Conservation (phyloP, 2,329 filamentous ascomycete species). For the Cadophora malorum region DNA sequence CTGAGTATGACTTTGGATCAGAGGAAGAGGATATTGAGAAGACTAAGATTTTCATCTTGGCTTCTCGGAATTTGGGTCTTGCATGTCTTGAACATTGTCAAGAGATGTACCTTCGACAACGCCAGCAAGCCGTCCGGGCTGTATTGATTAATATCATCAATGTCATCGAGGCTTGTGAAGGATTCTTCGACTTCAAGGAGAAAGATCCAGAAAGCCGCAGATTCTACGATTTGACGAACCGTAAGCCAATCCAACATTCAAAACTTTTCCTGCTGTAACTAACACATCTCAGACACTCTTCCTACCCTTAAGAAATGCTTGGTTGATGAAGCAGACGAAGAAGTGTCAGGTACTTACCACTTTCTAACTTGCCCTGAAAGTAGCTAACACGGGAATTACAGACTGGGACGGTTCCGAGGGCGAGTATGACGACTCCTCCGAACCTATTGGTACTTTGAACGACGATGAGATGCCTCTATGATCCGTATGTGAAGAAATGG, state of each 20-base stretch:
- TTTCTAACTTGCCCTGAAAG: not conserved
- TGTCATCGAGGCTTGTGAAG: conserved; percentile 38
- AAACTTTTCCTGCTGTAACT: conserved; percentile 23
- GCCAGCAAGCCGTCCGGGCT: conserved; percentile 40
- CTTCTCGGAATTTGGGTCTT: conserved; percentile 39
- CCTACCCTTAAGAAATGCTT: conserved; percentile 41
- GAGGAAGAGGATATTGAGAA: conserved; percentile 31
- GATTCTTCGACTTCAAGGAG: conserved; percentile 38
- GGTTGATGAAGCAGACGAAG: conserved; percentile 48
- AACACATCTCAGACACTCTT: conserved; percentile 38
- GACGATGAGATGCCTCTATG: conserved; percentile 16
- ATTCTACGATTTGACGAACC: conserved; percentile 30
- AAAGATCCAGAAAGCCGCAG: conserved; percentile 26
- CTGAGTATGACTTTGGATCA: conserved; percentile 28
- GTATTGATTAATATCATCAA: conserved; percentile 39
- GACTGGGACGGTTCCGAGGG: conserved; percentile 46
- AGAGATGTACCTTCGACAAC: conserved; percentile 40
- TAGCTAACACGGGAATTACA: conserved; percentile 27
- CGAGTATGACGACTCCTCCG: conserved; percentile 56
- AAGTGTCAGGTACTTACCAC: conserved; percentile 46
- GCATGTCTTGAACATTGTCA: conserved; percentile 43
- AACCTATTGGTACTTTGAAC: conserved; percentile 57
- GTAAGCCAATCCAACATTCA: conserved; percentile 32
- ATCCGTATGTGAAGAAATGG: not conserved
- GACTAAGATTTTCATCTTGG: conserved; percentile 20